Base-by-base conservation (phyloP, 805 yeast species). In the Candida silvicultrix region DNA sequence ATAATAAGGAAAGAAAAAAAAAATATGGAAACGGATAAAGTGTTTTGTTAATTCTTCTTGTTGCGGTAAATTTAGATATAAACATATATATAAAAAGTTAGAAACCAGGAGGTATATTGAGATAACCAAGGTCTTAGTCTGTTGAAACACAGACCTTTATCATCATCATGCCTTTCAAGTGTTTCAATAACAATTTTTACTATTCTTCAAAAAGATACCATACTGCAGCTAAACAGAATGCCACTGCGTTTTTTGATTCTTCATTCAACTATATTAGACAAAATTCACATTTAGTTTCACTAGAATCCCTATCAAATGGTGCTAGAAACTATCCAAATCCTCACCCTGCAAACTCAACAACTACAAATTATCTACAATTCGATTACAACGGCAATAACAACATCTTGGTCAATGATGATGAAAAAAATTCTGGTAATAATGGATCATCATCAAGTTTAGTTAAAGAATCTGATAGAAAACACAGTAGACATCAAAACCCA, bases 161-260 rank as follows among this genome's bases (percentile, higher is more conserved):
- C n/a, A n/a, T 23, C n/a, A 54, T 50, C 21, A 68, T 69, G 69
- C 70, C 68, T 12, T 70, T 70, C 61, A 68, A 64, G 58, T 65
- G 68, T 43, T 63, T 69, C 57, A 69, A 60, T 50, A 68, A 69
- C 51, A 68, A 65, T 51, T 57, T 68, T 40, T 60, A 60, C 42
- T 28, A 41, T 35, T 48, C 59, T 29, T 59, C 70, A 22, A 67
- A 68, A 54, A 58, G 69, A 38, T 65, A 63, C 48, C 68, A 63
- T 48, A 56, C 67, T 16, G 59, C 63, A n/a, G 60, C 62, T 1
- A 59, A 65, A 39, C 63, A 63, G 44, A 48, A 65, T 34, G 46
- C 66, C 2, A 48, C 66, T 2, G 55, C 69, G 8, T 69, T 69
- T 49, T 69, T 69, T 43, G 72, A 68, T 45, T 67, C 69, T 23